Evolutionary conservation across 2,329 filamentous ascomycete genomes (phyloP), one percentile per base, ranked within the genome.

Genomic region (Pseudophaeomoniella oleicola): DNA sequence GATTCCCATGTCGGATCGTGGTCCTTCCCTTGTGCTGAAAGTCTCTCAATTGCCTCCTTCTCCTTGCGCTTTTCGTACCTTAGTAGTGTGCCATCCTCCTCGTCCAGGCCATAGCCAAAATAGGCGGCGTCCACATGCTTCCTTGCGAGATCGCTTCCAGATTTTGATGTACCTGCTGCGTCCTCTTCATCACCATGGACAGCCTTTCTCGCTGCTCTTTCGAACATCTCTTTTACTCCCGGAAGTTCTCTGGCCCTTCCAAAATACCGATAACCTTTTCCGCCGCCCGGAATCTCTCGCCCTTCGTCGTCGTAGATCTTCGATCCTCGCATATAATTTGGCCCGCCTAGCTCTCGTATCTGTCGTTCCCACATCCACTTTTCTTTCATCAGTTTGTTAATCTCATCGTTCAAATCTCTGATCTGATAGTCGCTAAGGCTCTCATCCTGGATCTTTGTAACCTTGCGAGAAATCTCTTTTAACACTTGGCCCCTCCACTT

Each of bases 321-420:
- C 0, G 70, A 72, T 3, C 74, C 73, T 35, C 86, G 71, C 81
- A 90, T 93, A 58, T 96, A 98, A 60, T 96, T 96, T 18, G 90
- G 90, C 2, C 90, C 90, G n/a, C 90, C 90, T 16, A 96, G 58
- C 51, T 93, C 92, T 40, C 87, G 74, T 48, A 98, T 94, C 62
- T 94, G 86, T 49, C 90, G 75, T 67, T 98, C 90, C 90, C 90
- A 98, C 72, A 93, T 87, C 71, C 92, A 86, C 62, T 98, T 98
- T 66, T 98, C 90, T 45, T 86, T 78, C 84, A 98, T 94, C 43
- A 94, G 72, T 64, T 94, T 93, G 69, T 98, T 98, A 69, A 98
- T 93, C 62, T 98, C 90, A 59, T 98, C 90, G 64, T 98, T 98
- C 55, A 98, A 69, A 60, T 98, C 90, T 52, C 90, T 79, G 58